phyloP scores from a whole-genome alignment of 345 rosid species.

The Erucastrum elatum region DNA sequence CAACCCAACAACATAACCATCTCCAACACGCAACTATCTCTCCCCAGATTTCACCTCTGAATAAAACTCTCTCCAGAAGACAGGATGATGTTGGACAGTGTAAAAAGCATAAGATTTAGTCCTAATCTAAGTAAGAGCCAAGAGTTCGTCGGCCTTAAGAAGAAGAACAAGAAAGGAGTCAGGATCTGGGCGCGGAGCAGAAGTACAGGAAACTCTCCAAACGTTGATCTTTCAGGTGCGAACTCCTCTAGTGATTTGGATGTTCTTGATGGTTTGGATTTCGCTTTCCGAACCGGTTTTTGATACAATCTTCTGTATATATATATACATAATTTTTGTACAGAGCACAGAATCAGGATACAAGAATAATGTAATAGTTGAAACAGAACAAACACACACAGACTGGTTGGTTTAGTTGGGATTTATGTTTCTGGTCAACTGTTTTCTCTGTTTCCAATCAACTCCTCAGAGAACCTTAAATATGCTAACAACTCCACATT shows the following conservation, averaged over 20 bases:
- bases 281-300: slow-evolving; percentile 17
- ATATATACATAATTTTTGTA: slow-evolving; percentile 25
- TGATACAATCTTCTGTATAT: slow-evolving; percentile 25
- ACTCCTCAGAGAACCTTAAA: slow-evolving; percentile 37
- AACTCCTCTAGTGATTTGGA: slow-evolving; percentile 44
- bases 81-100: slow-evolving; percentile 52
- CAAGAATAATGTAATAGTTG: slow-evolving; percentile 20
- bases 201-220: slow-evolving; percentile 75
- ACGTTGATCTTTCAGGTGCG: slow-evolving; percentile 24
- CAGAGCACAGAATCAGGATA: slow-evolving; percentile 13
- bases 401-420: slow-evolving; percentile 36
- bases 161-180: slow-evolving; percentile 37
- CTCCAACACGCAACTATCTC: slow-evolving; percentile 43
- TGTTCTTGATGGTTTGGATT: slow-evolving; percentile 56
- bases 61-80: slow-evolving; percentile 67
- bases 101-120: slow-evolving; percentile 43
- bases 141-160: slow-evolving; percentile 47
- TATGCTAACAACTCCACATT: slow-evolving; percentile 22
- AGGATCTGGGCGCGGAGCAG: slow-evolving; percentile 52
- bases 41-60: slow-evolving; percentile 27
- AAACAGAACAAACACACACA: slow-evolving; percentile 24
- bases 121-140: slow-evolving; percentile 83
- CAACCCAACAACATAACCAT: slow-evolving; percentile 30
- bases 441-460: slow-evolving; percentile 24
- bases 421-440: slow-evolving; percentile 38